A percentile compares a stretch with the other conserved stretches of the same genome.
These are phyloP conservation scores for Fagopyrum tataricum DNA, from an alignment of 148 eudicot genomes.

Conservation along the genomic window DNA sequence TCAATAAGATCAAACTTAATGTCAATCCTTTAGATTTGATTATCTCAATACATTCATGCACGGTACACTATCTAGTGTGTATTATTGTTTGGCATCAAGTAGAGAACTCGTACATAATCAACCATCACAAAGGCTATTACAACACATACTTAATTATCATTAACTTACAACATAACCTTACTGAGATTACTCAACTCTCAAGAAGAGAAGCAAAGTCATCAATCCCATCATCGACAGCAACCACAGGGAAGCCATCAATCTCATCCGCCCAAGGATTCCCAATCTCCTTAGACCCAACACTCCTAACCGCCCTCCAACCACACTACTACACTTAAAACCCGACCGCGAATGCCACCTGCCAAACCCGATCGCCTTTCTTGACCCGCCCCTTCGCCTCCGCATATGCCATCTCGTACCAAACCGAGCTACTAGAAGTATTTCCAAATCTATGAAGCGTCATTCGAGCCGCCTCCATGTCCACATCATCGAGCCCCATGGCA, in stretches of 20 bases:
- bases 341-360: constrained; percentile 44
- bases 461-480: constrained; percentile 40
- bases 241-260: not conserved
- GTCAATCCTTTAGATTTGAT: too few species aligned
- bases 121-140: not conserved
- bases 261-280: constrained; percentile 5
- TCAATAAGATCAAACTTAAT: too few species aligned
- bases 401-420: constrained; percentile 39
- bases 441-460: constrained; percentile 44
- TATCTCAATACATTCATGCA: too few species aligned
- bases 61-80: too few species aligned
- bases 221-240: not conserved
- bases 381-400: constrained; percentile 40
- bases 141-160: not conserved
- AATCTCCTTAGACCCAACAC: not conserved
- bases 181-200: not conserved
- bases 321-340: constrained; percentile 28
- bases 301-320: constrained; percentile 5
- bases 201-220: not conserved
- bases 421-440: constrained; percentile 40
- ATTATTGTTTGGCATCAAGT: not conserved
- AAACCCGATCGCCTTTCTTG: constrained; percentile 33
- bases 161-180: not conserved
- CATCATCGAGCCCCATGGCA: constrained; percentile 23
- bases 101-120: not conserved